Evolutionary conservation across 306 rosid species (phyloP).

Genomic region (Macrotyloma uniflorum): DNA sequence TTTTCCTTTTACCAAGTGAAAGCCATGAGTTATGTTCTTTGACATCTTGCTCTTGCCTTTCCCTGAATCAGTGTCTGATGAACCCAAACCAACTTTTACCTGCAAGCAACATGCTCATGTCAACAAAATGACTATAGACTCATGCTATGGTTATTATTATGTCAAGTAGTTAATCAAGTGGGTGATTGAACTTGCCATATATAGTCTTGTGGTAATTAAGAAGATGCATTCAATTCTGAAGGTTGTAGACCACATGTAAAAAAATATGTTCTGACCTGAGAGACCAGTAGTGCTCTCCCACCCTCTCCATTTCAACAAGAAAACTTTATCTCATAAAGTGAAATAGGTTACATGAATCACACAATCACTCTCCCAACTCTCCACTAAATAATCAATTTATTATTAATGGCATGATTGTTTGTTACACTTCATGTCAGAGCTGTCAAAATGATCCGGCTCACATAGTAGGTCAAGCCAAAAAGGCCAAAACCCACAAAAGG

Average conservation of each 20-base stretch:
- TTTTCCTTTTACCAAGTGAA: slow-evolving; percentile 87
- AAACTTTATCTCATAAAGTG: too few relatives aligned
- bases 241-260: slow-evolving; percentile 8
- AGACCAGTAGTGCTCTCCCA: background rate
- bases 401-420: background rate
- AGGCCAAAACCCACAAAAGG: too few relatives aligned
- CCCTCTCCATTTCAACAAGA: background rate
- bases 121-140: slow-evolving; percentile 14
- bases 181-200: background rate
- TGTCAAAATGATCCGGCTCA: too few relatives aligned
- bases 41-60: slow-evolving; percentile 98
- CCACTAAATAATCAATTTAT: slow-evolving; percentile 2
- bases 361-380: too few relatives aligned
- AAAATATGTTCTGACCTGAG: background rate
- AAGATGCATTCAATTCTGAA: slow-evolving; percentile 16
- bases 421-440: background rate
- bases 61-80: slow-evolving; percentile 87
- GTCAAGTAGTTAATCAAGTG: background rate
- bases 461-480: too few relatives aligned
- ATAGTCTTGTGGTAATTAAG: background rate
- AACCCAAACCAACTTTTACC: slow-evolving; percentile 80
- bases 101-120: slow-evolving; percentile 43
- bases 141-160: background rate
- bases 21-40: slow-evolving; percentile 75
- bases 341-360: too few relatives aligned